phyloP scores from a whole-genome alignment of 2,329 filamentous ascomycete genomes.

The Colletotrichum sp. region DNA sequence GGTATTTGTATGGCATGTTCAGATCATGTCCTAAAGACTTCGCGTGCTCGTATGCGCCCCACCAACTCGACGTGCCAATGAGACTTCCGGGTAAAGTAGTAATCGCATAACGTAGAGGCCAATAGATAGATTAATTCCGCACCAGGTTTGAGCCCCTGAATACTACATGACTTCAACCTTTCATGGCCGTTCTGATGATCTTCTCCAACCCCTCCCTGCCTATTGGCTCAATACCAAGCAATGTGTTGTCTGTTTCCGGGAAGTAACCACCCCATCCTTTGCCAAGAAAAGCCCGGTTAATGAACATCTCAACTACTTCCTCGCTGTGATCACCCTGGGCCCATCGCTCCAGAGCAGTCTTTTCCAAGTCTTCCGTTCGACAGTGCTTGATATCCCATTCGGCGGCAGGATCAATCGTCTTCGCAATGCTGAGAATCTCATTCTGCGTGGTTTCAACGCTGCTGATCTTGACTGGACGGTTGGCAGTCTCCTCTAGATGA shows the following conservation, averaged over 20 bases:
- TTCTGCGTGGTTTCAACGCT: constrained; percentile 56
- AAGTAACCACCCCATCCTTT: constrained; percentile 1
- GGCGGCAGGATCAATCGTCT: constrained; percentile 14
- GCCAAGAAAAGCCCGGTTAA: constrained; percentile 4
- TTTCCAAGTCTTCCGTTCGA: not conserved
- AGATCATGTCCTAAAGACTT: not conserved
- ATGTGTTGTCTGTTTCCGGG: not conserved
- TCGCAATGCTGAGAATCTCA: constrained; percentile 44
- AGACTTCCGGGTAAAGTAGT: not conserved
- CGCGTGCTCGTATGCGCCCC: not conserved
- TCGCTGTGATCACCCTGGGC: not conserved
- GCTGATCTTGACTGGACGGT: constrained; percentile 58
- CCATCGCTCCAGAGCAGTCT: not conserved
- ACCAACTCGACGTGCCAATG: not conserved
- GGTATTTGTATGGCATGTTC: not conserved
- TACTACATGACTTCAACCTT: not conserved
- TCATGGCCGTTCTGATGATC: not conserved
- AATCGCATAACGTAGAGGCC: not conserved
- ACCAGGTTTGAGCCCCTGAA: not conserved
- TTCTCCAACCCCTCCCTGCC: not conserved
- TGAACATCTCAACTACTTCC: constrained; percentile 9
- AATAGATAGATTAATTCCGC: not conserved
- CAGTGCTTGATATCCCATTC: constrained; percentile 3
- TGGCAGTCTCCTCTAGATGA: constrained; percentile 51
- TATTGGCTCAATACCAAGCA: constrained; percentile 4